Percentiles rank a stretch among this genome's conserved stretches.
These are phyloP conservation scores for Grammothele lineata DNA, from an alignment of 768 basidiomycete species.

Conservation along the genomic window DNA sequence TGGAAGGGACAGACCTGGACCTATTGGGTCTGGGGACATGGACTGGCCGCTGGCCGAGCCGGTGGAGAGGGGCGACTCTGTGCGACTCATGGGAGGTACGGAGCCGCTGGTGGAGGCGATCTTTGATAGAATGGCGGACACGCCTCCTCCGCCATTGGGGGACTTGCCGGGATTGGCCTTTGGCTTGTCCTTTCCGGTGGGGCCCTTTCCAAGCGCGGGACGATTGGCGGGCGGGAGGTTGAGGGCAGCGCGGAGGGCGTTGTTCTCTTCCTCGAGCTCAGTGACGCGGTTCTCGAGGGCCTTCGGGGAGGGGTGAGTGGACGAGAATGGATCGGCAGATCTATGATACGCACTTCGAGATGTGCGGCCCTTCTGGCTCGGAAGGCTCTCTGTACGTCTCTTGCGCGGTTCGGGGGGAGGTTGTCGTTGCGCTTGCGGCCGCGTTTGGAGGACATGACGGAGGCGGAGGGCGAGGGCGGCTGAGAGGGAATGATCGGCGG, in stretches of 20 bases:
- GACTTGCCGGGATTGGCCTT: conserved; percentile 26
- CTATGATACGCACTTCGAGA: conserved; percentile 52
- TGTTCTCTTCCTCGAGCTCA: conserved; percentile 84
- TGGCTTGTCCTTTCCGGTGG: conserved; percentile 83
- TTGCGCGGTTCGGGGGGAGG: conserved; percentile 75
- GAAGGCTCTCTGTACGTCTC: conserved; percentile 89
- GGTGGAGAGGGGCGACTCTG: conserved; percentile 37
- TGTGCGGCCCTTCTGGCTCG: conserved; percentile 86
- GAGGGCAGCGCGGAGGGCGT: conserved; percentile 63
- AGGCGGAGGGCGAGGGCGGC: conserved; percentile 17
- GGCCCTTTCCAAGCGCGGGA: conserved; percentile 73
- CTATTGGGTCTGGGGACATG: conserved; percentile 50
- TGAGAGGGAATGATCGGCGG: conserved; percentile 16
- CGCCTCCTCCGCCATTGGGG: neutral
- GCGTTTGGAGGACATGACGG: conserved; percentile 76
- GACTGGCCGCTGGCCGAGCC: conserved; percentile 55
- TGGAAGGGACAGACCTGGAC: conserved; percentile 10
- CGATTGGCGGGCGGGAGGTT: conserved; percentile 72
- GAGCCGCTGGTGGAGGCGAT: conserved; percentile 18
- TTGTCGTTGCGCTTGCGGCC: conserved; percentile 82
- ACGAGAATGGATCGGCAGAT: conserved; percentile 16
- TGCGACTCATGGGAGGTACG: conserved; percentile 16
- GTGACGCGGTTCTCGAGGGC: conserved; percentile 76
- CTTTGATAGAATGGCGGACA: conserved; percentile 5
- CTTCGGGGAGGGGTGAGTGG: conserved; percentile 39